Conservation (phyloP, 2,329 filamentous ascomycete genomes). For the Septoria petroselini region DNA sequence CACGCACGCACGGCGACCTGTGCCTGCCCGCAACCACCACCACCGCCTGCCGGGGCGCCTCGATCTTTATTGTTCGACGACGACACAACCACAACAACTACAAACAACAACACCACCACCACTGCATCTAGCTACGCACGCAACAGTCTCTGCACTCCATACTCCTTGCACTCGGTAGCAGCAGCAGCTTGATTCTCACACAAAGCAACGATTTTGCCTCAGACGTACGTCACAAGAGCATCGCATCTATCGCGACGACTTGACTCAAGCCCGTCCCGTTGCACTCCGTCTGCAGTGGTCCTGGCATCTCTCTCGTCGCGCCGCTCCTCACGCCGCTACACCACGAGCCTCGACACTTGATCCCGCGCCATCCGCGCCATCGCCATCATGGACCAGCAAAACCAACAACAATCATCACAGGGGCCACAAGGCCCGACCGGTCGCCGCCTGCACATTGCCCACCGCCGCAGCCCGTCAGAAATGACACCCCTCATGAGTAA, state of each 20-base stretch:
- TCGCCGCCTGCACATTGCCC: conserved; percentile 92
- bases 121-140: conserved; percentile 10
- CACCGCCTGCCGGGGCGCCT: conserved; percentile 8
- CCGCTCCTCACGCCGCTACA: not conserved
- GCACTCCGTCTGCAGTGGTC: conserved; percentile 8
- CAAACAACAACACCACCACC: conserved; percentile 4
- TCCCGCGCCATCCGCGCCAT: conserved; percentile 1
- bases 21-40: conserved; percentile 6
- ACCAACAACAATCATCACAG: conserved; percentile 49
- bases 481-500: conserved; percentile 96
- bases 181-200: conserved; percentile 15
- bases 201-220: conserved; percentile 19
- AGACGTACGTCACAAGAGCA: conserved; percentile 31
- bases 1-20: not conserved
- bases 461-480: conserved; percentile 94
- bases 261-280: conserved; percentile 12
- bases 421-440: conserved; percentile 66
- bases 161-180: conserved; percentile 3
- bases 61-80: conserved; percentile 12
- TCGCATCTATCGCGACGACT: conserved; percentile 13
- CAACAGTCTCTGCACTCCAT: conserved; percentile 17
- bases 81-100: conserved; percentile 4
- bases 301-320: conserved; percentile 6
- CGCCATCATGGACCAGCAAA: conserved; percentile 50
- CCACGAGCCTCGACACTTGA: not conserved